Conservation (phyloP, 208 protist species). For the Acanthamoeba divionensis region DNA sequence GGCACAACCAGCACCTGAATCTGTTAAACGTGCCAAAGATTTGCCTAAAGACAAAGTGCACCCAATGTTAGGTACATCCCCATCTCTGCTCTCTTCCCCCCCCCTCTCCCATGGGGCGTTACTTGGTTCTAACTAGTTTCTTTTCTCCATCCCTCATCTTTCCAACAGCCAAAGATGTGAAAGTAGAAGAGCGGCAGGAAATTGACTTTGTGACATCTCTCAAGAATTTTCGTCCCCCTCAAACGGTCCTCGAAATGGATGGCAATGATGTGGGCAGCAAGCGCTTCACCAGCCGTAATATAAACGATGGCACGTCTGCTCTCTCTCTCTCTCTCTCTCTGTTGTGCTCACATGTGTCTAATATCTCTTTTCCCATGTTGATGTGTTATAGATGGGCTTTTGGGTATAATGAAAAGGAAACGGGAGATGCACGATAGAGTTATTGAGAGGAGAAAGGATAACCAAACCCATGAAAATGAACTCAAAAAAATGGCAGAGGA, state of each 20-base stretch:
- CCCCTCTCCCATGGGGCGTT: too few relatives aligned
- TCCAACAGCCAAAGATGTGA: neutral
- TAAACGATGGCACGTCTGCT: too few relatives aligned
- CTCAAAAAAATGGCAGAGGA: too few relatives aligned
- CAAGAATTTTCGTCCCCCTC: conserved; percentile 16
- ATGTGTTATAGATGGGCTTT: neutral
- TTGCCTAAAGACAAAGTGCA: conserved; percentile 3
- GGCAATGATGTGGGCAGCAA: neutral
- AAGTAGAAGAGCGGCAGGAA: neutral
- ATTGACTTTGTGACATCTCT: neutral
- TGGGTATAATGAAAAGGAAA: neutral
- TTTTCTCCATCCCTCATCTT: too few relatives aligned
- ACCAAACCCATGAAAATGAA: too few relatives aligned
- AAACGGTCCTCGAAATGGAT: conserved; percentile 24
- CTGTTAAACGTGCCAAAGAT: conserved; percentile 37
- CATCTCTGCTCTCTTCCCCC: neutral
- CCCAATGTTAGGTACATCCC: neutral
- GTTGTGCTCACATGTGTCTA: neutral
- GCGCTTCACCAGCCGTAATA: too few relatives aligned
- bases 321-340: neutral
- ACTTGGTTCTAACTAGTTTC: too few relatives aligned
- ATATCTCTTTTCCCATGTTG: neutral
- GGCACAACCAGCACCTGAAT: neutral
- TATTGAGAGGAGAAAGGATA: neutral
- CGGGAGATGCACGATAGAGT: neutral